These are phyloP conservation scores for Colletotrichum siamense DNA, from an alignment of 2,329 filamentous ascomycete species.

Conservation along the genomic window DNA sequence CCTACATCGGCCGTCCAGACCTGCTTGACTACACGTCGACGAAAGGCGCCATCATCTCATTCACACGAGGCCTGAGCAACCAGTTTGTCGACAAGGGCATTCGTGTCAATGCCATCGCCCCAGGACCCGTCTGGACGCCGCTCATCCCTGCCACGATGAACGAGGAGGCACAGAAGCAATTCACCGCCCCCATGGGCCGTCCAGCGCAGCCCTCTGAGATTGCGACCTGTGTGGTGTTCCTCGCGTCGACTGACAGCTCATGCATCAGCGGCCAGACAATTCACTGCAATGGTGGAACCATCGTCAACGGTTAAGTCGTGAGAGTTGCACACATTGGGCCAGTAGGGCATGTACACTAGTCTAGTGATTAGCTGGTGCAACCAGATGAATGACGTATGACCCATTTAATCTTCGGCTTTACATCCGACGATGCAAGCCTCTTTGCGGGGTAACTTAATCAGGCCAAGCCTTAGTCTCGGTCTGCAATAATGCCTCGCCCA, in stretches of 20 bases:
- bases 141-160: conserved; percentile 77
- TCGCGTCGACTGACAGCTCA: conserved; percentile 76
- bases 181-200: conserved; percentile 76
- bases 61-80: conserved; percentile 79
- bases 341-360: background rate
- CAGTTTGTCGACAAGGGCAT: conserved; percentile 76
- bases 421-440: background rate
- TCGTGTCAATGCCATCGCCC: conserved; percentile 77
- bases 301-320: conserved; percentile 51
- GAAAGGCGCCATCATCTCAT: conserved; percentile 79
- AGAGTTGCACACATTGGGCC: background rate
- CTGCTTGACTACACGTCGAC: conserved; percentile 83
- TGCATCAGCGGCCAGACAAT: conserved; percentile 75
- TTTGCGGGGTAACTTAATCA: background rate
- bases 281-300: conserved; percentile 56
- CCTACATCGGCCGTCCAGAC: conserved; percentile 80
- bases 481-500: background rate
- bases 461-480: background rate
- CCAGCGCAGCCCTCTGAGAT: conserved; percentile 84
- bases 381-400: conserved; percentile 5
- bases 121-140: conserved; percentile 81
- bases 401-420: background rate
- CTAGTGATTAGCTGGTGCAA: background rate
- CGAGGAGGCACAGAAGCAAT: conserved; percentile 72
- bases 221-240: conserved; percentile 81